Evolutionary conservation across 1,284 basidiomycete species (phyloP).

Genomic region (Fomitopsis pinicola): DNA sequence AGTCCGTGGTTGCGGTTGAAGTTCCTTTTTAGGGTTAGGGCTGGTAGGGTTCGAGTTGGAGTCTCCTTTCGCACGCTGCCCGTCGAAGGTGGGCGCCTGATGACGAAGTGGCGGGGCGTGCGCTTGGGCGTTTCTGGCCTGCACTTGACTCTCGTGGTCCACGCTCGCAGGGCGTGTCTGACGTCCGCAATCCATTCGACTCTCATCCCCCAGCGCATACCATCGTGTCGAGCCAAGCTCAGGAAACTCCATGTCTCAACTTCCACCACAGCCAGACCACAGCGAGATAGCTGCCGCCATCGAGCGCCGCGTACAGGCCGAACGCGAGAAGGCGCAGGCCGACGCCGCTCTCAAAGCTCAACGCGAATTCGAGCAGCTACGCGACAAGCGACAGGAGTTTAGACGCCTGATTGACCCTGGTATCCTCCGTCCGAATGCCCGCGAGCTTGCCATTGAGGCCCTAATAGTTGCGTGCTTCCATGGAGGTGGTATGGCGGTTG

Average conservation of each 20-base stretch:
- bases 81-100: neutral
- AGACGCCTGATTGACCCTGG: conserved; percentile 72
- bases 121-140: neutral
- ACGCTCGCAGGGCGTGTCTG: neutral
- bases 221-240: neutral
- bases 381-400: conserved; percentile 64
- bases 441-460: conserved; percentile 51
- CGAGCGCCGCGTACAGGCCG: conserved; percentile 16
- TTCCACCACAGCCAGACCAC: neutral
- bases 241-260: neutral
- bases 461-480: conserved; percentile 44
- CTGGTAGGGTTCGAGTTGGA: neutral
- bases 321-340: conserved; percentile 11
- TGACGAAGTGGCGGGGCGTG: neutral
- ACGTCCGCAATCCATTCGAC: neutral
- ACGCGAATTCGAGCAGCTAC: conserved; percentile 42
- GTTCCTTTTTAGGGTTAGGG: conserved; percentile 1
- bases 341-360: conserved; percentile 5
- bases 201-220: neutral
- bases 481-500: neutral
- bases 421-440: conserved; percentile 69
- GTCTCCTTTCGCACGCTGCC: neutral
- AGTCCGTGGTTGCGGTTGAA: neutral
- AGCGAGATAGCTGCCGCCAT: conserved; percentile 8
- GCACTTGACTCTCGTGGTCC: neutral